Percentiles rank a stretch among this genome's conserved stretches.
These are phyloP conservation scores for Metschnikowia matae DNA, from an alignment of 805 yeast species.

Conservation along the genomic window DNA sequence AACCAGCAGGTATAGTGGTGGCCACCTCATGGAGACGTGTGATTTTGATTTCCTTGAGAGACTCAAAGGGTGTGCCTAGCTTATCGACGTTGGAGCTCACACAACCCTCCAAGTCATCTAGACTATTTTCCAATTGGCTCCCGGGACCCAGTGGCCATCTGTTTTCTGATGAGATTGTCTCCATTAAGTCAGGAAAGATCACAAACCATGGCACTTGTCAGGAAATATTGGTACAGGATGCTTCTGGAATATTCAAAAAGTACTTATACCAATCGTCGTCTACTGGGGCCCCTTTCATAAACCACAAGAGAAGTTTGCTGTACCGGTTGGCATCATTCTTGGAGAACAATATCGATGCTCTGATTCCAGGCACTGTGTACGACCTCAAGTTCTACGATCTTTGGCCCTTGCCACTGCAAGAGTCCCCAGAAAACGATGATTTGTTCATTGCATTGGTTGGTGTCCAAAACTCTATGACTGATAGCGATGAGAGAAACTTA, in stretches of 20 bases:
- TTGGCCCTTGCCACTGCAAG: conserved; percentile 41
- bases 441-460: conserved; percentile 12
- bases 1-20: conserved; percentile 69
- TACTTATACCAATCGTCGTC: conserved; percentile 28
- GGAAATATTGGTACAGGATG: conserved; percentile 42
- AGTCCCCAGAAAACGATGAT: conserved; percentile 8
- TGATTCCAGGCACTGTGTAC: conserved; percentile 48
- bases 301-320: conserved; percentile 25
- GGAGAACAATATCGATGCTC: conserved; percentile 34
- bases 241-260: conserved; percentile 37
- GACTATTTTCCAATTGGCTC: conserved; percentile 13
- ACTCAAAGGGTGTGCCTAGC: conserved; percentile 60
- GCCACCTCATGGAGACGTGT: conserved; percentile 71
- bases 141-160: conserved; percentile 11
- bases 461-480: conserved; percentile 12
- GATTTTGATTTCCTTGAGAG: conserved; percentile 58
- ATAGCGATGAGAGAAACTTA: conserved; percentile 24
- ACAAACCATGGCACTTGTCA: conserved; percentile 46
- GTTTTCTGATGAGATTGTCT: conserved; percentile 48
- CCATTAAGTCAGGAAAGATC: conserved; percentile 53
- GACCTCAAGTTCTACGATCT: conserved; percentile 60
- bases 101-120: conserved; percentile 8
- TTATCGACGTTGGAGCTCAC: conserved; percentile 32
- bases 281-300: conserved; percentile 25
- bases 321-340: conserved; percentile 29